Conservation (phyloP, 116 monocot species). For the Dioscorea cayenensis region DNA sequence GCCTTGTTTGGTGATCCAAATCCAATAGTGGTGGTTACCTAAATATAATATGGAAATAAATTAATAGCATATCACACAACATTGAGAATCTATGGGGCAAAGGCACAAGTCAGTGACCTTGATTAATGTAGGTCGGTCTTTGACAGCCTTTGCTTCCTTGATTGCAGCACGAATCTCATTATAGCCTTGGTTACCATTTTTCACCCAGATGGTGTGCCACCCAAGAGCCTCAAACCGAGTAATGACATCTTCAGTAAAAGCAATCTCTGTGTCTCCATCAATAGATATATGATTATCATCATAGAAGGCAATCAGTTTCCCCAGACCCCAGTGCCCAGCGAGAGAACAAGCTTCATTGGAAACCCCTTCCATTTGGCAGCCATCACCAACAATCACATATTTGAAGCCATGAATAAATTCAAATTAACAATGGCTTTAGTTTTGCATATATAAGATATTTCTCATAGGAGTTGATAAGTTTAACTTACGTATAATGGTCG, state of each 20-base stretch:
- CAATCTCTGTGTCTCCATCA: constrained; percentile 65
- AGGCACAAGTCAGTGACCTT: constrained; percentile 22
- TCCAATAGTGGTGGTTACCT: constrained; percentile 67
- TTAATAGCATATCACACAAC: not conserved
- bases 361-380: no score
- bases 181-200: constrained; percentile 64
- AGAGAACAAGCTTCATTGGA: no score
- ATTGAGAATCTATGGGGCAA: not conserved
- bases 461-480: no score
- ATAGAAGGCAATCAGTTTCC: constrained; percentile 59
- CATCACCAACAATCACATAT: no score
- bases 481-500: no score
- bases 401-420: no score
- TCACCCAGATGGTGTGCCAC: constrained; percentile 69
- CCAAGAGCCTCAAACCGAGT: constrained; percentile 55
- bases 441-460: no score
- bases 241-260: constrained; percentile 63
- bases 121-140: constrained; percentile 63
- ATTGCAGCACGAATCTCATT: constrained; percentile 61
- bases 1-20: constrained; percentile 60
- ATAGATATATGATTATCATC: constrained; percentile 71
- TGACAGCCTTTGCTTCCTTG: constrained; percentile 49
- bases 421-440: no score
- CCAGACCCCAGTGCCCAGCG: no score
- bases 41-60: not conserved